Conservation (phyloP, 2,329 filamentous ascomycete genomes). For the Akanthomyces uredinophilus region DNA sequence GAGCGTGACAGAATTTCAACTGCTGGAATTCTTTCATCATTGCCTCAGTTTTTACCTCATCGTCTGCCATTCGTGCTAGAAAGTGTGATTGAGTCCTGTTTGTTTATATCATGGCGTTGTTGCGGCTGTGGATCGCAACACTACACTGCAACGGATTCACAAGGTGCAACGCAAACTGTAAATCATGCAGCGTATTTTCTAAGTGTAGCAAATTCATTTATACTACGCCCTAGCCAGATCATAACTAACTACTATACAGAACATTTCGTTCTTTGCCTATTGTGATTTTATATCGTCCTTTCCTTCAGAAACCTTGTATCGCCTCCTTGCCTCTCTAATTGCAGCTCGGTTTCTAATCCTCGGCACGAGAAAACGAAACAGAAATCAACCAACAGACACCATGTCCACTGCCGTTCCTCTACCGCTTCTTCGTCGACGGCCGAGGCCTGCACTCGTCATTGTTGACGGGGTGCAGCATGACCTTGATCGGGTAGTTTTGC, state of each 20-base stretch:
- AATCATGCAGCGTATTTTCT: background rate
- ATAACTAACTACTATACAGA: slow-evolving; percentile 9
- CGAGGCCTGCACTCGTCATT: slow-evolving; percentile 58
- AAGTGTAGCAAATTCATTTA: slow-evolving; percentile 2
- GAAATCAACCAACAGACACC: background rate
- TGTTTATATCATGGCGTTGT: too few species aligned
- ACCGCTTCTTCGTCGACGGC: slow-evolving; percentile 56
- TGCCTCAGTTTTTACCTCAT: too few species aligned
- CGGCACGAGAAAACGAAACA: background rate
- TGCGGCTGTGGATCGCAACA: background rate
- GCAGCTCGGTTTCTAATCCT: background rate
- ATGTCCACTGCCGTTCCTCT: slow-evolving; percentile 21
- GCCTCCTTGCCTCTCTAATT: background rate
- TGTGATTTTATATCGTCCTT: background rate
- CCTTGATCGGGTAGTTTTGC: slow-evolving; percentile 67
- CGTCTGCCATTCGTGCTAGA: too few species aligned
- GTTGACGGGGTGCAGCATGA: slow-evolving; percentile 75
- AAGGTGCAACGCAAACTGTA: background rate
- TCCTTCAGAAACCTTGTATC: background rate
- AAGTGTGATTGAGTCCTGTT: too few species aligned
- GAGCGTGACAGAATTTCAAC: too few species aligned
- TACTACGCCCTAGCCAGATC: background rate
- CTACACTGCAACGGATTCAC: too few species aligned
- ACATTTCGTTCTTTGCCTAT: slow-evolving; percentile 2
- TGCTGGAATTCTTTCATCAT: too few species aligned